These are phyloP conservation scores for Aspergillus phoenicis DNA, from an alignment of 2,329 filamentous ascomycete species.

Conservation along the genomic window DNA sequence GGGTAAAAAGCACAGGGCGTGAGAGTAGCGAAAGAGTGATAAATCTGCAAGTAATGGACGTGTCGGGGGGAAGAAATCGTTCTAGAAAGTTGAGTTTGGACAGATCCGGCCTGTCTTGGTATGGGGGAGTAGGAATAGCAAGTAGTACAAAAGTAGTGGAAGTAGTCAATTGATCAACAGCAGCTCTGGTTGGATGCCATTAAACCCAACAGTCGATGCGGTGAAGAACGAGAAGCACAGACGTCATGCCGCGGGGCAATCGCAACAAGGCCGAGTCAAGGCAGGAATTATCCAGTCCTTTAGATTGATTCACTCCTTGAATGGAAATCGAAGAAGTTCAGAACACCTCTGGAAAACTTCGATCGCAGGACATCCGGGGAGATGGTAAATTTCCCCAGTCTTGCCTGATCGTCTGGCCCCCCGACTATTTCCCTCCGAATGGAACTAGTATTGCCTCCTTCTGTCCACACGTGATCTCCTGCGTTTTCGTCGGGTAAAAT, in stretches of 20 bases:
- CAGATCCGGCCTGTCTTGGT: conserved; percentile 25
- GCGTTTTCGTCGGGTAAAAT: conserved; percentile 29
- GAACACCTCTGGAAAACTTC: not conserved
- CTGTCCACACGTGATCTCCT: conserved; percentile 22
- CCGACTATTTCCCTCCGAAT: too few species aligned
- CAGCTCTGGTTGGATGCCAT: conserved; percentile 23
- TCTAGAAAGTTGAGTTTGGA: conserved; percentile 15
- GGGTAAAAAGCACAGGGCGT: not conserved
- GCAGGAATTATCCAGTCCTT: not conserved
- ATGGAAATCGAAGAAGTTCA: not conserved
- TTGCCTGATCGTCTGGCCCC: not conserved
- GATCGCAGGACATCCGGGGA: not conserved
- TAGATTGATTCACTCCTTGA: not conserved
- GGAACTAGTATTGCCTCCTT: conserved; percentile 1
- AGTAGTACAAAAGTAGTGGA: conserved; percentile 1
- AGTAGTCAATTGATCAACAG: conserved; percentile 15
- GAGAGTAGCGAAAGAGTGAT: not conserved
- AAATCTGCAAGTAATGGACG: not conserved
- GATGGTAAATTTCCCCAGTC: not conserved
- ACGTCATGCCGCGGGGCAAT: conserved; percentile 30
- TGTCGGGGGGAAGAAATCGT: not conserved
- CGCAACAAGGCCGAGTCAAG: conserved; percentile 6
- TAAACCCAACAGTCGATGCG: conserved; percentile 25
- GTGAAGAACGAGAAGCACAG: conserved; percentile 26
- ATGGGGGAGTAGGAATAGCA: not conserved